Conservation (phyloP, 2,329 filamentous ascomycete genomes). For the Trichoderma afroharzianum region DNA sequence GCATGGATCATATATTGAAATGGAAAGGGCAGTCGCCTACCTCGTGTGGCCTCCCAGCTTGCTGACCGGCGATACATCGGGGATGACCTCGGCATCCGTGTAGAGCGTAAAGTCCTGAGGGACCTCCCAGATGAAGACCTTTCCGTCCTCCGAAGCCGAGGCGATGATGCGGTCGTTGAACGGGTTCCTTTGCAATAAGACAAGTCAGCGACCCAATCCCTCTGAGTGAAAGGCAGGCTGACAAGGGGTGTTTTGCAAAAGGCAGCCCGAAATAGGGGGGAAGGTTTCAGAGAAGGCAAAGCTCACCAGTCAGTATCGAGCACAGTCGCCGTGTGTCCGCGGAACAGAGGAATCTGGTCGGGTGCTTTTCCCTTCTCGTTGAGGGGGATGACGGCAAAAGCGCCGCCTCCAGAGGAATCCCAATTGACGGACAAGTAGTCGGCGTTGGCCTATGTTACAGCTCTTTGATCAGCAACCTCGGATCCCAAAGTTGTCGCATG, state of each 20-base stretch:
- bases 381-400: constrained; percentile 92
- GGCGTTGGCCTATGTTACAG: constrained; percentile 71
- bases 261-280: not conserved
- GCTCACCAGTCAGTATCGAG: constrained; percentile 92
- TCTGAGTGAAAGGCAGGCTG: not conserved
- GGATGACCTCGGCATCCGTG: constrained; percentile 78
- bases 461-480: constrained; percentile 19
- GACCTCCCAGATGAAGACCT: constrained; percentile 95
- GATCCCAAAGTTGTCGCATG: not conserved
- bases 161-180: constrained; percentile 93
- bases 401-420: constrained; percentile 92
- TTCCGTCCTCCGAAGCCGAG: constrained; percentile 93
- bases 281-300: constrained; percentile 16
- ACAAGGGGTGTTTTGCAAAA: not conserved
- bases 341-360: constrained; percentile 89
- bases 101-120: constrained; percentile 82
- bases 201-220: constrained; percentile 20
- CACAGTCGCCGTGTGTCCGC: constrained; percentile 91
- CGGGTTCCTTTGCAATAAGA: constrained; percentile 65
- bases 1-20: no score
- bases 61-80: constrained; percentile 74
- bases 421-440: constrained; percentile 97
- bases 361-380: constrained; percentile 86
- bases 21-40: constrained; percentile 42
- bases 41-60: constrained; percentile 85